Conservation (phyloP, 805 yeast species). For the Metschnikowia bowlesiae region DNA sequence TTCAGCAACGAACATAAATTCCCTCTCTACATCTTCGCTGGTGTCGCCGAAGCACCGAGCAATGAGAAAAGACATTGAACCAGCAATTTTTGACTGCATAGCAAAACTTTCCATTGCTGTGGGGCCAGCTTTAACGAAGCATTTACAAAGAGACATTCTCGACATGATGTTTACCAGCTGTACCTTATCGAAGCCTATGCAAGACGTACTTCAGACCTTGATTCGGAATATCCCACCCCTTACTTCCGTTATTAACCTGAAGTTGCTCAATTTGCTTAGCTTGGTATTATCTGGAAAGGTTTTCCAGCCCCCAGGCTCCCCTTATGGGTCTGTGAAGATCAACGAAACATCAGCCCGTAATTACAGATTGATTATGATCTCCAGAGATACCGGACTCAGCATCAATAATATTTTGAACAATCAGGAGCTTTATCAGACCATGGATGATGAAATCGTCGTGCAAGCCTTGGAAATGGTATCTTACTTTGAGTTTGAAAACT, state of each 20-base stretch:
- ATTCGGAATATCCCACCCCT: conserved; percentile 75
- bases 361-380: conserved; percentile 69
- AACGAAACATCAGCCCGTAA: conserved; percentile 65
- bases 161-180: conserved; percentile 72
- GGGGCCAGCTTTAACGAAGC: conserved; percentile 90
- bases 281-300: conserved; percentile 74
- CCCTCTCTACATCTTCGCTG: conserved; percentile 25
- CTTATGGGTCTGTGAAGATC: conserved; percentile 57
- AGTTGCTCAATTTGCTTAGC: conserved; percentile 67
- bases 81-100: conserved; percentile 83
- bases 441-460: conserved; percentile 50
- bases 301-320: conserved; percentile 83
- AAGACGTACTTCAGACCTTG: conserved; percentile 64
- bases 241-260: conserved; percentile 65
- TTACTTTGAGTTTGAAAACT: conserved; percentile 67
- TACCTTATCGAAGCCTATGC: conserved; percentile 79
- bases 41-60: conserved; percentile 50
- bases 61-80: conserved; percentile 67
- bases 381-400: conserved; percentile 58
- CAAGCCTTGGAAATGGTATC: conserved; percentile 78
- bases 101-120: conserved; percentile 83
- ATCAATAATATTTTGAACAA: conserved; percentile 30
- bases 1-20: conserved; percentile 18
- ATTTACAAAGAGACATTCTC: conserved; percentile 73
- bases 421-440: conserved; percentile 28